A percentile compares a stretch with the other conserved stretches of the same genome.
Evolutionary conservation across 2,329 filamentous ascomycete genomes (phyloP).

Genomic region (Myriangium duriaei): DNA sequence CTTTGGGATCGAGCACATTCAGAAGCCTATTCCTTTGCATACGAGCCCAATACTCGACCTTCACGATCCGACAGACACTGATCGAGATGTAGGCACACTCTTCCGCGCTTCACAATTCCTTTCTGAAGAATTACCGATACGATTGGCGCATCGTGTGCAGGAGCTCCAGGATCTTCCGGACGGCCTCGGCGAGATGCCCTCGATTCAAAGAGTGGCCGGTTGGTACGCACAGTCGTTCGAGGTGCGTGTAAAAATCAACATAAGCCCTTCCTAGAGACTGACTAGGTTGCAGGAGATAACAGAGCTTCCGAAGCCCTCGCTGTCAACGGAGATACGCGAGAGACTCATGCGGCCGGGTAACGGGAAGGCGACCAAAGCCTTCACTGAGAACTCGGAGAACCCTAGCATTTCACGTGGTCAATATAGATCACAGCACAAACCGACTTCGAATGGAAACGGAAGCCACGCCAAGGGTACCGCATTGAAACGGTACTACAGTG

Average conservation of each 20-base stretch:
- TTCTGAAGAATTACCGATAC: conserved; percentile 93
- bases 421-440: conserved; percentile 49
- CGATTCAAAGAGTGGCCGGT: conserved; percentile 85
- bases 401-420: conserved; percentile 79
- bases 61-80: not conserved
- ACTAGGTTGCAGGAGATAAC: conserved; percentile 66
- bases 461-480: conserved; percentile 31
- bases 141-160: conserved; percentile 88
- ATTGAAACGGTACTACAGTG: conserved; percentile 63
- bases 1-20: not conserved
- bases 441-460: conserved; percentile 40
- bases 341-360: conserved; percentile 58
- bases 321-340: conserved; percentile 64
- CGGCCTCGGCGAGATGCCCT: conserved; percentile 95
- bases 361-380: conserved; percentile 50
- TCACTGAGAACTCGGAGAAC: conserved; percentile 77
- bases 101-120: conserved; percentile 98
- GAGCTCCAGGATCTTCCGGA: conserved; percentile 87
- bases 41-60: not conserved
- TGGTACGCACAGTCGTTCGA: conserved; percentile 99
- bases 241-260: conserved; percentile 41
- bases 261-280: conserved; percentile 11
- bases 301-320: conserved; percentile 61
- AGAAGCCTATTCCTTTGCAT: too few species aligned
- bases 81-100: conserved; percentile 58